A percentile compares a stretch with the other conserved stretches of the same genome.
Conservation (phyloP, 305 asterid genomes). For the Fraxinus sp. region DNA sequence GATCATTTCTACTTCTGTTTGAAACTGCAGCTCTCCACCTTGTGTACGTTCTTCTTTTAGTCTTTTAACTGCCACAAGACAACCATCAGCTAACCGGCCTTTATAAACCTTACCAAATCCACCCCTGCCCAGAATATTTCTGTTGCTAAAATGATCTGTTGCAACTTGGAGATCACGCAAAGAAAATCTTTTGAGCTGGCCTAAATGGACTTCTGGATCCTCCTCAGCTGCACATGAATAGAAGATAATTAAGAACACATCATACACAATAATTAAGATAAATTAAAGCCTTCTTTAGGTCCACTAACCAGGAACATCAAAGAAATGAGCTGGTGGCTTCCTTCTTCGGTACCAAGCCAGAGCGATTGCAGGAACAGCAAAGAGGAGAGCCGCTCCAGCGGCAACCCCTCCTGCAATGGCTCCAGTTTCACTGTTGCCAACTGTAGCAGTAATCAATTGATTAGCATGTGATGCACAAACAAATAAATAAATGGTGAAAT, state of each 20-base stretch:
- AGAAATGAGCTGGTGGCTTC: constrained; percentile 59
- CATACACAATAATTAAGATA: background rate
- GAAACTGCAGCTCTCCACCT: constrained; percentile 71
- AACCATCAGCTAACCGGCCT: constrained; percentile 61
- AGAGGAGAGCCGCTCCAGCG: constrained; percentile 71
- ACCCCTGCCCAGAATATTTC: constrained; percentile 65
- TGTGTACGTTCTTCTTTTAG: constrained; percentile 70
- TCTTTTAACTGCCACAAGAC: constrained; percentile 64
- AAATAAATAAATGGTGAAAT: constrained; percentile 11
- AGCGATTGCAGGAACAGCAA: constrained; percentile 65
- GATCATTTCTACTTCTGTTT: constrained; percentile 71
- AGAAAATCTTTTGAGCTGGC: constrained; percentile 66
- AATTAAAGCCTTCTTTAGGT: constrained; percentile 12
- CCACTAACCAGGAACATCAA: constrained; percentile 66
- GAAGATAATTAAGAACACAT: constrained; percentile 16
- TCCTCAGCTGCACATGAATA: constrained; percentile 51
- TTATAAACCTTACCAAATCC: constrained; percentile 71
- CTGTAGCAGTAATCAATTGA: constrained; percentile 38
- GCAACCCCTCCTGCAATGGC: constrained; percentile 79
- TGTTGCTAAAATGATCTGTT: constrained; percentile 59
- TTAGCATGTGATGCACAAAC: constrained; percentile 15
- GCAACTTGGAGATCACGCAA: constrained; percentile 71
- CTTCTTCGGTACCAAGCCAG: constrained; percentile 56
- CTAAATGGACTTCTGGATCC: constrained; percentile 73
- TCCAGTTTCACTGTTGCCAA: constrained; percentile 57